These are phyloP conservation scores for Psilocybe subaeruginosa DNA, from an alignment of 768 basidiomycete species.

Conservation along the genomic window DNA sequence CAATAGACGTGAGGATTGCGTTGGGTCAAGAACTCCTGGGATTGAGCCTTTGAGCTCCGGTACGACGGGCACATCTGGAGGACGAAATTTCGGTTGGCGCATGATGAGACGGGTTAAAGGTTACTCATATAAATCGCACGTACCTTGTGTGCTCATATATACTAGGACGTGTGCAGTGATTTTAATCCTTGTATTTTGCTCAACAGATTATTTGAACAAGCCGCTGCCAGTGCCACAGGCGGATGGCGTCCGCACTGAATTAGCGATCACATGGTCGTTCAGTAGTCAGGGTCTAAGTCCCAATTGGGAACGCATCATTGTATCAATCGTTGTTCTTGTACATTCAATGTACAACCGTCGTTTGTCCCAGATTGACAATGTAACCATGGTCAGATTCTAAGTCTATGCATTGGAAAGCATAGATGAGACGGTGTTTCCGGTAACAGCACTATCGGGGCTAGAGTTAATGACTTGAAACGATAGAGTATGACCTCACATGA, in stretches of 20 bases:
- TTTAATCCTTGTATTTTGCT: conserved; percentile 24
- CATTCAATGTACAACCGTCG: not conserved
- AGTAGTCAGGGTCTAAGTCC: conserved; percentile 2
- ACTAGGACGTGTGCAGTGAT: not conserved
- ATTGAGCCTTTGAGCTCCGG: conserved; percentile 42
- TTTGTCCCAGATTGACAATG: too few relatives aligned
- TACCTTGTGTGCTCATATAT: conserved; percentile 27
- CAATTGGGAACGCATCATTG: conserved; percentile 6
- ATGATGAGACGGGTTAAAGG: conserved; percentile 15
- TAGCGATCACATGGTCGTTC: conserved; percentile 19
- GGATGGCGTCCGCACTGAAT: not conserved
- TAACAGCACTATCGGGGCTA: too few relatives aligned
- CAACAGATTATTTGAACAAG: not conserved
- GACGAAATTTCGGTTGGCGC: conserved; percentile 14
- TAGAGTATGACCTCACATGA: conserved; percentile 25
- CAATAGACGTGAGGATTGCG: conserved; percentile 65
- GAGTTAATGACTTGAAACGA: not conserved
- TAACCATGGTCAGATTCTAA: too few relatives aligned
- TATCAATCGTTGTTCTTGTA: not conserved
- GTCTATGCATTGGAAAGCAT: too few relatives aligned
- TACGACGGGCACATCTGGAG: conserved; percentile 26
- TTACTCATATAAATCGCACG: not conserved
- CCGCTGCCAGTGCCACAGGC: not conserved
- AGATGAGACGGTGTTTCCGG: too few relatives aligned
- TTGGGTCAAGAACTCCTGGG: conserved; percentile 69